Percentiles rank a stretch among this genome's conserved stretches.
Conservation (phyloP, 2,329 filamentous ascomycete species). For the Claviceps humidiphila region DNA sequence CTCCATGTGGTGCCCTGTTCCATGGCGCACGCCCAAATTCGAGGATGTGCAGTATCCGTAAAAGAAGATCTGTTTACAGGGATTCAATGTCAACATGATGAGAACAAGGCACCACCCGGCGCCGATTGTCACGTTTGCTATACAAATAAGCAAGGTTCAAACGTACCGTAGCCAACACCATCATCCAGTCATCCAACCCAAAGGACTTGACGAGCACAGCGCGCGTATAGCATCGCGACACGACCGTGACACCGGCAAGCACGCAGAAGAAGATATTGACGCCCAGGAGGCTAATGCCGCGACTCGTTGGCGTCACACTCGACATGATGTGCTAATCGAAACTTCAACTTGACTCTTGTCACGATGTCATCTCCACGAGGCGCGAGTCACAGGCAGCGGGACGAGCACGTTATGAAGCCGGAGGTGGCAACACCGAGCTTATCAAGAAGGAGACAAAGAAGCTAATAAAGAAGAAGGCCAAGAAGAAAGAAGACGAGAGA, state of each 20-base stretch:
- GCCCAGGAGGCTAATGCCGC: constrained; percentile 14
- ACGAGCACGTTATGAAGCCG: too few species aligned
- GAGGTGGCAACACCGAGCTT: too few species aligned
- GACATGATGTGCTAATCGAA: neutral
- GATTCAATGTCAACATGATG: too few species aligned
- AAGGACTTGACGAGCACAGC: constrained; percentile 3
- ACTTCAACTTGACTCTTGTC: neutral
- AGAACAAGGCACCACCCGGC: too few species aligned
- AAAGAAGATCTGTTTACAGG: constrained; percentile 19
- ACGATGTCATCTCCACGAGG: neutral
- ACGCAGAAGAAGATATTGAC: constrained; percentile 14
- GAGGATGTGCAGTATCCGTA: constrained; percentile 20
- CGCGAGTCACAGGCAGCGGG: too few species aligned
- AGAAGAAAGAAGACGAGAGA: too few species aligned
- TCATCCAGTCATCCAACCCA: constrained; percentile 6
- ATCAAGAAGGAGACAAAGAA: too few species aligned
- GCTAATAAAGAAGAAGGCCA: too few species aligned
- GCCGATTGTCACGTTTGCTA: too few species aligned
- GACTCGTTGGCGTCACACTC: constrained; percentile 7
- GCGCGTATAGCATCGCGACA: constrained; percentile 8
- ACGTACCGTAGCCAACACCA: constrained; percentile 5
- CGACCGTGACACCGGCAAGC: constrained; percentile 11
- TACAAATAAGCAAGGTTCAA: neutral
- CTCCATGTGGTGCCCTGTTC: constrained; percentile 24
- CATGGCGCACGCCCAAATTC: constrained; percentile 21